Evolutionary conservation across 352 stramenopile genomes (phyloP).

Genomic region (Peronospora destructor): DNA sequence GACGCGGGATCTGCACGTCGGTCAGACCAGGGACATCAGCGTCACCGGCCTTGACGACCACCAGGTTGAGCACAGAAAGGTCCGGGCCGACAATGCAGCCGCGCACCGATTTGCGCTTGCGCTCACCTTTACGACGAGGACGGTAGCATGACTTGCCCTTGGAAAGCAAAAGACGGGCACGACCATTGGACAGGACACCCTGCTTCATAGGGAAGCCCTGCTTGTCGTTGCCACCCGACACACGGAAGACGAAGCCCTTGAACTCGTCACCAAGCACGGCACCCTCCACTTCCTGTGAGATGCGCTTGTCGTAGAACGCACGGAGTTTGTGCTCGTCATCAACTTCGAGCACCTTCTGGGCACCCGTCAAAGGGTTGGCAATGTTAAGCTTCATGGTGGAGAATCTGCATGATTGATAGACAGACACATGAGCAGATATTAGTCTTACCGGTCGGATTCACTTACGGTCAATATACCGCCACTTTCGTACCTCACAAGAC

Average conservation of each 20-base stretch:
- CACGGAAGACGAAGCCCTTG: constrained; percentile 98
- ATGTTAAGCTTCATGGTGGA: constrained; percentile 99
- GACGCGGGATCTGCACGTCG: constrained; percentile 92
- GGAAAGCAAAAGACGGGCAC: constrained; percentile 96
- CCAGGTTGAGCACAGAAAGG: constrained; percentile 99
- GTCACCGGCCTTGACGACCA: constrained; percentile 97
- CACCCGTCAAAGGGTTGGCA: constrained; percentile 94
- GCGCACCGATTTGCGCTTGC: constrained; percentile 98
- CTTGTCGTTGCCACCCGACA: constrained; percentile 99
- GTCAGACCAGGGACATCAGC: constrained; percentile 95
- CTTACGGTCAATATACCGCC: background rate
- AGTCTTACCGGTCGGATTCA: background rate
- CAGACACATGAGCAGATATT: background rate
- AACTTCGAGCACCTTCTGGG: constrained; percentile 99
- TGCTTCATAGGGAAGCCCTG: constrained; percentile 99
- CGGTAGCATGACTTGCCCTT: constrained; percentile 98
- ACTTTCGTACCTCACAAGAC: constrained; percentile 60
- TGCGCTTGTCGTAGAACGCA: constrained; percentile 99
- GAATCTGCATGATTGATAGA: constrained; percentile 24
- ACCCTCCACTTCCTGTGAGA: constrained; percentile 98
- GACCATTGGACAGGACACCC: constrained; percentile 97
- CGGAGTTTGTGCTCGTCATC: constrained; percentile 99
- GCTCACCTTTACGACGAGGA: constrained; percentile 91
- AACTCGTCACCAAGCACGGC: constrained; percentile 99
- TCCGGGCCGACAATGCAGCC: constrained; percentile 99